These are phyloP conservation scores for Sporothrix inflata DNA, from an alignment of 2,329 filamentous ascomycete genomes.

Conservation along the genomic window DNA sequence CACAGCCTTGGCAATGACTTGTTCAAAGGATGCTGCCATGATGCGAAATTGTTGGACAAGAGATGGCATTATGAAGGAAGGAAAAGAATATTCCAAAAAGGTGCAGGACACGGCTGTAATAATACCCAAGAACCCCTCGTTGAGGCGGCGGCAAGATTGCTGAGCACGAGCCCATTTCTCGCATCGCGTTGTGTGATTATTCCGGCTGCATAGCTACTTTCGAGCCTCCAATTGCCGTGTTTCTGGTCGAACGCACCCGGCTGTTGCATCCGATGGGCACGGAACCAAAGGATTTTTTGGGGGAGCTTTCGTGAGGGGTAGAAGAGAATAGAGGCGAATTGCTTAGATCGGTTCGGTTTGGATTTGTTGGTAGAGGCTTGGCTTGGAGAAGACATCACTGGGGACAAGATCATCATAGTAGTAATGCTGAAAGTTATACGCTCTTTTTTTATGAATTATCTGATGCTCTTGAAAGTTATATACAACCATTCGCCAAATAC, in stretches of 20 bases:
- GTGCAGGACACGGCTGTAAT: background rate
- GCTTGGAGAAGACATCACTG: background rate
- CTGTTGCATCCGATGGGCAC: constrained; percentile 25
- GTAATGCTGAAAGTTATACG: background rate
- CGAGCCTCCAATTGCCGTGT: background rate
- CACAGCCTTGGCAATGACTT: constrained; percentile 34
- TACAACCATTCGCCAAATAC: background rate
- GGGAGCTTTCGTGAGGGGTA: constrained; percentile 16
- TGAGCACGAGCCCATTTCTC: background rate
- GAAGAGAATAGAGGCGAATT: background rate
- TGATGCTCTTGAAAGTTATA: background rate
- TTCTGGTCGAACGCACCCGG: background rate
- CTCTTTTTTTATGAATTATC: background rate
- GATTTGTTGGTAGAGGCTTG: background rate
- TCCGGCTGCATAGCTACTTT: background rate
- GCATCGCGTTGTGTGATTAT: background rate
- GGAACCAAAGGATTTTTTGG: constrained; percentile 5
- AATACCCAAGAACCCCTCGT: background rate
- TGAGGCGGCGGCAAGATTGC: background rate
- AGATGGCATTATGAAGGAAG: background rate
- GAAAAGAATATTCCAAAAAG: background rate
- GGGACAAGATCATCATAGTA: background rate
- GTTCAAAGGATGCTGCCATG: constrained; percentile 31
- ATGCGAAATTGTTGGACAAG: background rate
- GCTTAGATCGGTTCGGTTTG: constrained; percentile 4